Evolutionary conservation across 2,329 filamentous ascomycete species (phyloP), one percentile per base, ranked within the genome.

Genomic region (Exophiala viscosa): DNA sequence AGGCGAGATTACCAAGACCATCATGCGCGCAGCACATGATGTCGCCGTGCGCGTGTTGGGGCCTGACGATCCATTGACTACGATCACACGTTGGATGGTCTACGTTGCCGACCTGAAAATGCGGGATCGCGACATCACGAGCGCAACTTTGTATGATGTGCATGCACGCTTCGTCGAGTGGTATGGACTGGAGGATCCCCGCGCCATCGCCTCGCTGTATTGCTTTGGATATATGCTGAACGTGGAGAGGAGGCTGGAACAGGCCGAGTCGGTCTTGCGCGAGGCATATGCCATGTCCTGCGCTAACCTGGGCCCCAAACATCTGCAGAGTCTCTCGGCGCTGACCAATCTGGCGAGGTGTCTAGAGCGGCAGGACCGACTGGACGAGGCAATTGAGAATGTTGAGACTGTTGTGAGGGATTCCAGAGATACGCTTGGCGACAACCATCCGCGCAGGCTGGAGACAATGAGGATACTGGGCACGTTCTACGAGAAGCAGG

Each of bases 201-300:
- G 56, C 9, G 50, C 53, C 14, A 61, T 62, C 34, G 55, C 57
- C 20, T 51, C 57, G 10, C 40, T 58, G 18, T 61, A 62, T 45
- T 61, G 59, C 39, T 58, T 58, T 38, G 55, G 54, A 9, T 61
- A 53, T 41, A 60, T 58, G 55, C 52, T 62, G 13, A 60, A 59
- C 32, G 55, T 55, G 17, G 60, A 62, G 43, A 32, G 48, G 7
- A 41, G 48, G 32, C 36, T 56, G 4, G 52, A 57, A 14, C 38
- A 54, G n/a, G 56, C 55, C 10, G 60, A 62, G 42, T 8, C 33
- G 32, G 52, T 57, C 3, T 33, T 60, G 31, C 46, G 46, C 14
- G 48, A 59, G 23, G 54, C 53, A 3, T 60, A 60, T 41, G 17
- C 47, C 13, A n/a, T 54, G 6, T 60, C 58, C 11, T 51, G 48